Conservation (phyloP, 148 eudicot genomes). For the Talinum fruticosum region DNA sequence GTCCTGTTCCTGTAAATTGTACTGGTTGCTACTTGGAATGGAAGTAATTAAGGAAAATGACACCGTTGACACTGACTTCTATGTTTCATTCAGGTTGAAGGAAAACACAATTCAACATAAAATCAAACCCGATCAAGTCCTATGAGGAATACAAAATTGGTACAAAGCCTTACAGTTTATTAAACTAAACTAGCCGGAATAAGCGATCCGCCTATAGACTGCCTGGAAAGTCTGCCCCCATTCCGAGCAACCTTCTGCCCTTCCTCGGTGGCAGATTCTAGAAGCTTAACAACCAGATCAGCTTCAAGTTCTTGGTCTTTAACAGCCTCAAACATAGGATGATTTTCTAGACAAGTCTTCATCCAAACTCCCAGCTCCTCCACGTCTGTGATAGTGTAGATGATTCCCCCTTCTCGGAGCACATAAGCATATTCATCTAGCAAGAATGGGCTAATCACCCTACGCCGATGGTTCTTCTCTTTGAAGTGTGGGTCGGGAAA, state of each 20-base stretch:
- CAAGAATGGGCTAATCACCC: slow-evolving; percentile 57
- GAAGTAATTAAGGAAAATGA: too few relatives aligned
- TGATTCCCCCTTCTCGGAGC: slow-evolving; percentile 76
- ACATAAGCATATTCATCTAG: slow-evolving; percentile 86
- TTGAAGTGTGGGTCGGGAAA: slow-evolving; percentile 97
- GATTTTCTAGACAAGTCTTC: slow-evolving; percentile 72
- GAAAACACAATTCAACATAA: too few relatives aligned
- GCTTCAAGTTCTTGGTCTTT: slow-evolving; percentile 54
- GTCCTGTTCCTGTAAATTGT: too few relatives aligned
- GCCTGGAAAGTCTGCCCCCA: slow-evolving; percentile 16
- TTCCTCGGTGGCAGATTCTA: slow-evolving; percentile 78
- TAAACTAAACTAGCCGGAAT: too few relatives aligned
- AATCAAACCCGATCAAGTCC: too few relatives aligned
- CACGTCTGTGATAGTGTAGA: slow-evolving; percentile 87
- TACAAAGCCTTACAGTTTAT: too few relatives aligned
- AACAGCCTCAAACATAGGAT: slow-evolving; percentile 76
- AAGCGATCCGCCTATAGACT: too few relatives aligned
- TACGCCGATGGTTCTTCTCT: slow-evolving; percentile 79
- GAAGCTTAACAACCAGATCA: slow-evolving; percentile 76
- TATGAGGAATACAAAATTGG: too few relatives aligned
- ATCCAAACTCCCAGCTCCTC: slow-evolving; percentile 97
- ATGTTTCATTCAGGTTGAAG: too few relatives aligned
- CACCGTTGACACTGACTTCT: too few relatives aligned
- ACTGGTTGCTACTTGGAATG: too few relatives aligned
- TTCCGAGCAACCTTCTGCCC: slow-evolving; percentile 88